These are phyloP conservation scores for Vigna angularis DNA, from an alignment of 306 rosid genomes.

Conservation along the genomic window DNA sequence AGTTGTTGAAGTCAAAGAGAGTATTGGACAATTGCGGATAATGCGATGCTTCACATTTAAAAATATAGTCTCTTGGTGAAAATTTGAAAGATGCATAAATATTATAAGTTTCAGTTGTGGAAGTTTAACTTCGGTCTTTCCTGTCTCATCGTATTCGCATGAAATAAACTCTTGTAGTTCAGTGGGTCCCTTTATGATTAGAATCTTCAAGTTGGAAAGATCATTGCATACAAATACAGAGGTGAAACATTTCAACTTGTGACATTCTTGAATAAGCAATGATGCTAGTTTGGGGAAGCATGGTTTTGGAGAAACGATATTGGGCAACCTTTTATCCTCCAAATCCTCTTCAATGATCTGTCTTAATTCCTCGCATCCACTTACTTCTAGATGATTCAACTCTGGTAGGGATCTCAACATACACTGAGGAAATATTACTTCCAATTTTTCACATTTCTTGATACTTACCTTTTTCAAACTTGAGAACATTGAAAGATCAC, in stretches of 20 bases:
- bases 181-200: background rate
- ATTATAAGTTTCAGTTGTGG: constrained; percentile 32
- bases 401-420: constrained; percentile 30
- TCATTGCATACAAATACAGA: background rate
- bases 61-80: constrained; percentile 18
- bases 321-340: background rate
- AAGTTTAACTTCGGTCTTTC: background rate
- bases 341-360: background rate
- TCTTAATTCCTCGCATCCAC: constrained; percentile 19
- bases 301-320: background rate
- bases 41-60: background rate
- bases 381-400: background rate
- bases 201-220: background rate
- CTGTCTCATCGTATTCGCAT: background rate
- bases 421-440: constrained; percentile 28
- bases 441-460: background rate
- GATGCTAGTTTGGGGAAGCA: background rate
- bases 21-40: constrained; percentile 32
- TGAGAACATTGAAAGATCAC: background rate
- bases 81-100: constrained; percentile 21
- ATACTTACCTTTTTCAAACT: background rate
- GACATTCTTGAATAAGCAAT: background rate
- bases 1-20: constrained; percentile 28
- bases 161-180: background rate
- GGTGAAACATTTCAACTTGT: background rate